phyloP scores from a whole-genome alignment of 2,329 filamentous ascomycete genomes.

The Metarhizium robertsii region DNA sequence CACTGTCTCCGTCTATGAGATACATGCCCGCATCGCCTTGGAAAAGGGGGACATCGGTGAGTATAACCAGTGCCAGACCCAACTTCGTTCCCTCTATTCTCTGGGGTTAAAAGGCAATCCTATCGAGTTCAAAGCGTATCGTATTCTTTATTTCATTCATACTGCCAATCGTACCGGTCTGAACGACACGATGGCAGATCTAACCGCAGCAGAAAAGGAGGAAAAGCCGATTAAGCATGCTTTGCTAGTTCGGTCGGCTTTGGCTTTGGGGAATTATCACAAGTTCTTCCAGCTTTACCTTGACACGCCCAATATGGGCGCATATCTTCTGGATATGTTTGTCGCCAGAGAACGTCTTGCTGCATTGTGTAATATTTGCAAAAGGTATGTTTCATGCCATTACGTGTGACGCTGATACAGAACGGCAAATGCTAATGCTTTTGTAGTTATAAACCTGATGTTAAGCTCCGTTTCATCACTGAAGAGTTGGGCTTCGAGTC shows the following conservation, averaged over 20 bases:
- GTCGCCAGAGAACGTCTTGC: slow-evolving; percentile 85
- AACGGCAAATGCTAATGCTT: not conserved
- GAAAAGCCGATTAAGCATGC: slow-evolving; percentile 82
- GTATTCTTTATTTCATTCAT: slow-evolving; percentile 98
- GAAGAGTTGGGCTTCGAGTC: slow-evolving; percentile 95
- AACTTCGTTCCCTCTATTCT: slow-evolving; percentile 84
- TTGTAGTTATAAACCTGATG: slow-evolving; percentile 78
- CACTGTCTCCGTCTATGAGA: slow-evolving; percentile 93
- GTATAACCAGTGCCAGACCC: slow-evolving; percentile 99
- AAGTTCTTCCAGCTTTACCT: slow-evolving; percentile 96
- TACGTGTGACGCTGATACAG: not conserved
- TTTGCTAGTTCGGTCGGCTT: slow-evolving; percentile 77
- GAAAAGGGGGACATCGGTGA: slow-evolving; percentile 99
- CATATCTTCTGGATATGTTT: slow-evolving; percentile 99
- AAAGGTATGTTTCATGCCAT: slow-evolving; percentile 51
- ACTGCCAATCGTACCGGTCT: slow-evolving; percentile 96
- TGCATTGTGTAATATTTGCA: slow-evolving; percentile 87
- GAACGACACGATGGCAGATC: slow-evolving; percentile 96
- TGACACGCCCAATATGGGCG: slow-evolving; percentile 91
- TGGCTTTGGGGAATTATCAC: slow-evolving; percentile 94
- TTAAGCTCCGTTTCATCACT: slow-evolving; percentile 84
- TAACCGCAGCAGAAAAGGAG: slow-evolving; percentile 94
- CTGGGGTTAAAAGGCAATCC: slow-evolving; percentile 80
- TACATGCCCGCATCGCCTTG: slow-evolving; percentile 91
- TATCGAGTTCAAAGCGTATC: slow-evolving; percentile 97